Percentiles rank a stretch among this genome's conserved stretches.
Evolutionary conservation across 371 early-diverging fungal genomes (phyloP).

Genomic region (Saksenaea vasiformis): DNA sequence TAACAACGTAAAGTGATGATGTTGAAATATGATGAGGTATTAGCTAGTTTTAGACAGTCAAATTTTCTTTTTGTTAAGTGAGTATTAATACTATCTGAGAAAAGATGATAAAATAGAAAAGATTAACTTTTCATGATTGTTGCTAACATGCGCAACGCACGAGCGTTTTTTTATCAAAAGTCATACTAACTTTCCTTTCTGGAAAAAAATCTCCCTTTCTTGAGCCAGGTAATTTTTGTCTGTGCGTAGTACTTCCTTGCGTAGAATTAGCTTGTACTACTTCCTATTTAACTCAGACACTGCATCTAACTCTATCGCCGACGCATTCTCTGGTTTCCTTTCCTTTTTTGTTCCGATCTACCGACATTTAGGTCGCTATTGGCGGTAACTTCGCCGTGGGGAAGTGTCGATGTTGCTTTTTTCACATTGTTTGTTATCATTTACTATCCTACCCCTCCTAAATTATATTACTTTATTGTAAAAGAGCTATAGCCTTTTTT

Average conservation of each 20-base stretch:
- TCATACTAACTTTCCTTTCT: constrained; percentile 3
- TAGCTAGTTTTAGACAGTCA: constrained; percentile 1
- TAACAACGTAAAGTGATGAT: constrained; percentile 1
- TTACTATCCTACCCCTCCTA: constrained; percentile 6
- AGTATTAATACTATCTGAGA: not conserved
- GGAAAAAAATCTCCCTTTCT: constrained; percentile 4
- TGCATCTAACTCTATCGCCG: constrained; percentile 6
- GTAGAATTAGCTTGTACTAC: constrained; percentile 3
- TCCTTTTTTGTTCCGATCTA: constrained; percentile 7
- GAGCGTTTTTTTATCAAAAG: constrained; percentile 3
- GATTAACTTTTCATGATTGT: constrained; percentile 2
- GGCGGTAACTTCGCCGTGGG: constrained; percentile 5
- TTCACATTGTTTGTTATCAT: constrained; percentile 4
- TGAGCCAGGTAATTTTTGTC: constrained; percentile 6
- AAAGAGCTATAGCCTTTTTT: not conserved
- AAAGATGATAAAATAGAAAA: not conserved
- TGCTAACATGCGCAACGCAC: constrained; percentile 5
- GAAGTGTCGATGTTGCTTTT: constrained; percentile 1
- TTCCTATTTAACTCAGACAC: not conserved
- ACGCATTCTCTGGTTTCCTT: constrained; percentile 1
- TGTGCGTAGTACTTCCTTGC: constrained; percentile 1
- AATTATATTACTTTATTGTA: not conserved
- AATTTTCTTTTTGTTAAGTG: not conserved
- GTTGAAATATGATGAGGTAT: constrained; percentile 4
- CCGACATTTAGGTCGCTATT: constrained; percentile 3